These are phyloP conservation scores for Alternaria gansuensis DNA, from an alignment of 2,329 filamentous ascomycete species.

Conservation along the genomic window DNA sequence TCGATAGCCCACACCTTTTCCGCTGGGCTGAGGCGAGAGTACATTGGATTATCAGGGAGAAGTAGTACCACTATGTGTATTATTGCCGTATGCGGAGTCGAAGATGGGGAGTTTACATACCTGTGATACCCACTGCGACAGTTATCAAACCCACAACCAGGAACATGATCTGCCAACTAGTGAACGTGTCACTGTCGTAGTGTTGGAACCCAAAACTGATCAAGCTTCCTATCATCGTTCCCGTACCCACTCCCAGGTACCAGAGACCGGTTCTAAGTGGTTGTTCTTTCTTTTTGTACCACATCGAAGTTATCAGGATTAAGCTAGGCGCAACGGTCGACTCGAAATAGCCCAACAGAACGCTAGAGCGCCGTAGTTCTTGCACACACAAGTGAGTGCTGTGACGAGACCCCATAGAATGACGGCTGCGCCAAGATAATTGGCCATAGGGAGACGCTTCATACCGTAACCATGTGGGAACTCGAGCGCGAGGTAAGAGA, in stretches of 20 bases:
- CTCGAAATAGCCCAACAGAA: constrained; percentile 65
- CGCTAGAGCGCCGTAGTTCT: constrained; percentile 61
- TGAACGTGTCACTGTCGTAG: constrained; percentile 58
- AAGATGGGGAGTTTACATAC: background rate
- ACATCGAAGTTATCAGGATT: constrained; percentile 72
- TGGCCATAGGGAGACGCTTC: constrained; percentile 63
- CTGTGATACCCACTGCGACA: constrained; percentile 40
- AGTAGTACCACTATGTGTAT: constrained; percentile 57
- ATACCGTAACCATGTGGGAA: constrained; percentile 60
- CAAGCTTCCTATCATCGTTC: constrained; percentile 66
- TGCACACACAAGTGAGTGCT: constrained; percentile 58
- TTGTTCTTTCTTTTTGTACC: constrained; percentile 70
- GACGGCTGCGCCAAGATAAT: constrained; percentile 59
- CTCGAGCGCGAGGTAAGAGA: constrained; percentile 52
- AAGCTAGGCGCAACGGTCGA: constrained; percentile 61
- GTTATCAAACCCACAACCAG: constrained; percentile 62
- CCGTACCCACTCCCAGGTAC: constrained; percentile 52
- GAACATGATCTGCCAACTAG: constrained; percentile 72
- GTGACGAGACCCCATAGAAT: constrained; percentile 60
- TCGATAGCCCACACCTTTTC: constrained; percentile 48
- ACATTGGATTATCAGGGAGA: constrained; percentile 60
- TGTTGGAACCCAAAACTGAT: constrained; percentile 69
- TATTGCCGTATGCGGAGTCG: background rate
- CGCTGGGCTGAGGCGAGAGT: constrained; percentile 27
- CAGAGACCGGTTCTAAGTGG: constrained; percentile 60